Base-by-base conservation (phyloP, 176 grass and related monocot species). In the Rhynchospora tenuis region DNA sequence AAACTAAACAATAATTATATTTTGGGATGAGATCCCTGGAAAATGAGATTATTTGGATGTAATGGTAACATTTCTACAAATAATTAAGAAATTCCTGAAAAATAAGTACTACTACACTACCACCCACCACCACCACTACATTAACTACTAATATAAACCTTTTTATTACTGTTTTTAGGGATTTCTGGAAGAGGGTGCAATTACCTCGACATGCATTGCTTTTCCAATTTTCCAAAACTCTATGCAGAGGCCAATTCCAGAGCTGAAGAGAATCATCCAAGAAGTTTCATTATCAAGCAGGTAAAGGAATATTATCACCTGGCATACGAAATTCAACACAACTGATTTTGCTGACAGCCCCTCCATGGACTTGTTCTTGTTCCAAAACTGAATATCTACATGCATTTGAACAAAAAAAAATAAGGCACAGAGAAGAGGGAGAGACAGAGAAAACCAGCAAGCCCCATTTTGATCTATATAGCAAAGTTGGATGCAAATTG, bases 151-250 rank as follows among this genome's bases (percentile, higher is more conserved):
- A 33, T 33, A 33, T 33, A 1, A 33, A 33, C 31, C 3, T 33
- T 33, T 33, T 33, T 33, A 33, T 1, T 33, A 33, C 3, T 33
- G 31, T 64, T 63, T 15, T 9, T 42, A 69, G 31, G 1, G 56
- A 24, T 63, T 81, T 10, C 13, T 5, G 54, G 19, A 23, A 47
- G 42, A 44, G 43, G 59, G 9, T 45, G 15, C 3, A 54, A 24
- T 80, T 92, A 99, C 97, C 89, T 90, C 97, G 46, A 99, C 73
- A 73, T 99, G 97, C 97, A 99, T 99, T 9, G 97, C 97, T 89
- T 99, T 99, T 69, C 97, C 97, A 2, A 99, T 99, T 89, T 99
- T 99, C 97, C 97, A 99, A 70, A 99, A 99, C 83, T 99, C 97
- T 65, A 99, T 99, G 88, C 97, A 99, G 48, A 92, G 87, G 56